Percentiles rank a stretch among this genome's conserved stretches.
These are phyloP conservation scores for Tricholoma saponaceum DNA, from an alignment of 768 basidiomycete species.

Conservation along the genomic window DNA sequence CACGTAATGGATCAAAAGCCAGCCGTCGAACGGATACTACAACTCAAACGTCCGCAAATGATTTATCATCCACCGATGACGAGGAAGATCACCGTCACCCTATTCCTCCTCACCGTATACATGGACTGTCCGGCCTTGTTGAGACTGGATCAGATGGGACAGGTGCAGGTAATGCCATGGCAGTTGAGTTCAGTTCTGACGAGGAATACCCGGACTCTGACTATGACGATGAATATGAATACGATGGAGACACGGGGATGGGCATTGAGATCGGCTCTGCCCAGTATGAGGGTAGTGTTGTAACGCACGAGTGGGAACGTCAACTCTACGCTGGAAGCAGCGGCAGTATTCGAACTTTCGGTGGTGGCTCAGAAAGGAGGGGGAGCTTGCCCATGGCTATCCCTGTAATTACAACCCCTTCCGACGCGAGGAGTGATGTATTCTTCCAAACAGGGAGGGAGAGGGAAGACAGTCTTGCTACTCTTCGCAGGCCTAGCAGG, in stretches of 20 bases:
- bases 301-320: slow-evolving; percentile 17
- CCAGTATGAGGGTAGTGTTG: slow-evolving; percentile 29
- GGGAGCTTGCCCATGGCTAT: slow-evolving; percentile 64
- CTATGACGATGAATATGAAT: slow-evolving; percentile 31
- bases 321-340: slow-evolving; percentile 19
- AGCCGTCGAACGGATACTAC: slow-evolving; percentile 28
- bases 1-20: slow-evolving; percentile 22
- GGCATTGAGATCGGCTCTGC: slow-evolving; percentile 37
- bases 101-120: slow-evolving; percentile 18
- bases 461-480: slow-evolving; percentile 55
- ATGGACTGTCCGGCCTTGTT: slow-evolving; percentile 11
- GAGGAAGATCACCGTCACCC: slow-evolving; percentile 31
- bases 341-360: slow-evolving; percentile 20
- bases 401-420: slow-evolving; percentile 29
- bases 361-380: slow-evolving; percentile 28
- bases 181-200: slow-evolving; percentile 41
- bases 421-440: slow-evolving; percentile 10
- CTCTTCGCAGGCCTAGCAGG: slow-evolving; percentile 57
- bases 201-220: slow-evolving; percentile 41
- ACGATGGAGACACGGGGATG: slow-evolving; percentile 31
- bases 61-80: slow-evolving; percentile 33
- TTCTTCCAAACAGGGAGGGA: slow-evolving; percentile 30
- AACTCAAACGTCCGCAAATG: slow-evolving; percentile 31
- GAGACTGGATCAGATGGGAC: slow-evolving; percentile 22
- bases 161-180: slow-evolving; percentile 22